Evolutionary conservation across 1,284 basidiomycete genomes (phyloP).

Genomic region (Cryptococcus maquisensis): DNA sequence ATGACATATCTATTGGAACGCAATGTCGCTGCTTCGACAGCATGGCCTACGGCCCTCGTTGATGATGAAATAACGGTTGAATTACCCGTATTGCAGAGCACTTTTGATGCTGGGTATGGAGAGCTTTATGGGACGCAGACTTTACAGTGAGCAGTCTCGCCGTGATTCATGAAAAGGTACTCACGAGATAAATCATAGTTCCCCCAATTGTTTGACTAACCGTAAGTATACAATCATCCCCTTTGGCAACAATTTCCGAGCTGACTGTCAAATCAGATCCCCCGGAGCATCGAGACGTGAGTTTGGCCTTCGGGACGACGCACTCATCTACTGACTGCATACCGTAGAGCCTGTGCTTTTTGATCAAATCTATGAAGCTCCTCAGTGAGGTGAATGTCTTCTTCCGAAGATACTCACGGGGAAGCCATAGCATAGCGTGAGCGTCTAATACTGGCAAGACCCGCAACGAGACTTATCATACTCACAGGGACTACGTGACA

Average conservation of each 20-base stretch:
- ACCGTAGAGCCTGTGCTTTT: slow-evolving; percentile 62
- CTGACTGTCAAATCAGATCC: slow-evolving; percentile 19
- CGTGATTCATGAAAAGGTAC: not conserved
- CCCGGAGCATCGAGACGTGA: slow-evolving; percentile 28
- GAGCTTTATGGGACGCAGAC: slow-evolving; percentile 32
- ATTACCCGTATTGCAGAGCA: slow-evolving; percentile 31
- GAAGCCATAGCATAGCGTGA: slow-evolving; percentile 24
- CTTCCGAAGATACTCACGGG: slow-evolving; percentile 33
- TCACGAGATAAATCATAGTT: slow-evolving; percentile 1
- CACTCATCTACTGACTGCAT: slow-evolving; percentile 1
- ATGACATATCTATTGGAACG: slow-evolving; percentile 30
- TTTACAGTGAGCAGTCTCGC: slow-evolving; percentile 19
- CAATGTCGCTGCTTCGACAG: slow-evolving; percentile 12
- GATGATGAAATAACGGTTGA: slow-evolving; percentile 43
- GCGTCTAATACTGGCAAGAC: not conserved
- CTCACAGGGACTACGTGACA: slow-evolving; percentile 22
- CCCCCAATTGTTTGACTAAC: slow-evolving; percentile 13
- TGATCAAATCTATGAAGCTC: slow-evolving; percentile 58
- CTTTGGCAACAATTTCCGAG: no score
- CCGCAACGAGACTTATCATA: not conserved
- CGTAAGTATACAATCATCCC: slow-evolving; percentile 11
- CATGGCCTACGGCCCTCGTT: slow-evolving; percentile 23
- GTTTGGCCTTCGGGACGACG: not conserved
- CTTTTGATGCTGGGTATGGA: slow-evolving; percentile 26
- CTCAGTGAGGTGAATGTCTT: slow-evolving; percentile 49